phyloP scores from a whole-genome alignment of 129 eudicot species.

The Arctium minus region DNA sequence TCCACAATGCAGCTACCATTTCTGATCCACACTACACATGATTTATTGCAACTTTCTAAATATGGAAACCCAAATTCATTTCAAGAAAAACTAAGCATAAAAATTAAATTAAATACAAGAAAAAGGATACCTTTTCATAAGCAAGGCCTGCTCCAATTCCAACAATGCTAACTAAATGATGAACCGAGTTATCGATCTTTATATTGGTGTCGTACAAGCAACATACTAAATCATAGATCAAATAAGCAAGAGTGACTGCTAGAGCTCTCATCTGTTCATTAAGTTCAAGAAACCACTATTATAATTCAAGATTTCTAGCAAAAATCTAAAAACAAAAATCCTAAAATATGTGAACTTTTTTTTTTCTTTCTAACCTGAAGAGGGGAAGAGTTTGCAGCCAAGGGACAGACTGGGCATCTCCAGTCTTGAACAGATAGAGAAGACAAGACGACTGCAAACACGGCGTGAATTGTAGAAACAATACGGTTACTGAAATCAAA shows the following conservation, averaged over 20 bases:
- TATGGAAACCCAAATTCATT: not conserved
- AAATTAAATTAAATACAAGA: not conserved
- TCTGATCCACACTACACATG: conserved; percentile 83
- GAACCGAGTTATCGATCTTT: conserved; percentile 70
- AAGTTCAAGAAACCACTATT: conserved; percentile 10
- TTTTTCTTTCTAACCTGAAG: conserved; percentile 43
- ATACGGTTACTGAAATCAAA: conserved; percentile 83
- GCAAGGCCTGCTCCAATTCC: conserved; percentile 80
- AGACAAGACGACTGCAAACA: conserved; percentile 58
- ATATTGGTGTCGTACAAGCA: conserved; percentile 52
- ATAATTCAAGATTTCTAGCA: conserved; percentile 6
- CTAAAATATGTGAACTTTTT: not conserved
- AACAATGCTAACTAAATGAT: conserved; percentile 80
- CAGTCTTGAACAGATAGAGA: conserved; percentile 70
- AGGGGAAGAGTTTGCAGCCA: conserved; percentile 66
- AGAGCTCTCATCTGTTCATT: conserved; percentile 63
- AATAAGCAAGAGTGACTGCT: conserved; percentile 56
- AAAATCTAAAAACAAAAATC: not conserved
- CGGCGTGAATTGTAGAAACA: conserved; percentile 78
- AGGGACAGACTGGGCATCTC: conserved; percentile 86
- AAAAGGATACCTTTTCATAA: conserved; percentile 61
- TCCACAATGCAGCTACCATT: conserved; percentile 79
- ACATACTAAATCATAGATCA: conserved; percentile 74
- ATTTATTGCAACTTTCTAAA: not conserved
- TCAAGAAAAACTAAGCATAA: not conserved